Evolutionary conservation across 2,329 filamentous ascomycete species (phyloP).

Genomic region (Cercospora canescens): DNA sequence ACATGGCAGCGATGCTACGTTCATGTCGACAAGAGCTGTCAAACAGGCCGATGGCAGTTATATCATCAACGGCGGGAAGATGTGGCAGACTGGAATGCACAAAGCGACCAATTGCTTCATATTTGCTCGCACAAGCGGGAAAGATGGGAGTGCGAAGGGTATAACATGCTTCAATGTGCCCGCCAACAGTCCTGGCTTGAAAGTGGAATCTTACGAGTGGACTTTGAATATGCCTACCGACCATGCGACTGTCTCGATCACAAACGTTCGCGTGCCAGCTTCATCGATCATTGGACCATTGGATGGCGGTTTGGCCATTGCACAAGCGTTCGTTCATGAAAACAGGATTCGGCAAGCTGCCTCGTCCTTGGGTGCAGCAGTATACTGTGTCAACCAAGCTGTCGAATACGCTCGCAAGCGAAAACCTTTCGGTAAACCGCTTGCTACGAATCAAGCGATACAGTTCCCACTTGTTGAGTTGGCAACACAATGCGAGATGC

Average conservation of each 20-base stretch:
- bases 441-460: conserved; percentile 62
- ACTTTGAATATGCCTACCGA: conserved; percentile 68
- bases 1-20: conserved; percentile 64
- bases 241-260: conserved; percentile 60
- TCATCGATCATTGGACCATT: conserved; percentile 54
- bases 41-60: conserved; percentile 51
- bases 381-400: conserved; percentile 60
- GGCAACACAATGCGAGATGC: conserved; percentile 62
- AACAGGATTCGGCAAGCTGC: conserved; percentile 67
- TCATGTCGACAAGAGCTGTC: conserved; percentile 58
- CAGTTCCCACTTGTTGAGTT: conserved; percentile 66
- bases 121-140: conserved; percentile 60
- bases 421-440: conserved; percentile 56
- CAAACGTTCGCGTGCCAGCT: conserved; percentile 58
- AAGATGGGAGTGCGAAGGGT: conserved; percentile 54
- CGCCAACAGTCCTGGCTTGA: conserved; percentile 52
- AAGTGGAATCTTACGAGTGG: conserved; percentile 62
- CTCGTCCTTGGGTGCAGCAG: conserved; percentile 59
- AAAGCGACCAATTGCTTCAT: conserved; percentile 62
- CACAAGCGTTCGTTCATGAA: conserved; percentile 66
- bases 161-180: conserved; percentile 65
- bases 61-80: conserved; percentile 60
- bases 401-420: conserved; percentile 58
- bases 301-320: conserved; percentile 58
- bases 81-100: conserved; percentile 67